These are phyloP conservation scores for Eucalyptus leucophloia DNA, from an alignment of 345 rosid genomes.

Conservation along the genomic window DNA sequence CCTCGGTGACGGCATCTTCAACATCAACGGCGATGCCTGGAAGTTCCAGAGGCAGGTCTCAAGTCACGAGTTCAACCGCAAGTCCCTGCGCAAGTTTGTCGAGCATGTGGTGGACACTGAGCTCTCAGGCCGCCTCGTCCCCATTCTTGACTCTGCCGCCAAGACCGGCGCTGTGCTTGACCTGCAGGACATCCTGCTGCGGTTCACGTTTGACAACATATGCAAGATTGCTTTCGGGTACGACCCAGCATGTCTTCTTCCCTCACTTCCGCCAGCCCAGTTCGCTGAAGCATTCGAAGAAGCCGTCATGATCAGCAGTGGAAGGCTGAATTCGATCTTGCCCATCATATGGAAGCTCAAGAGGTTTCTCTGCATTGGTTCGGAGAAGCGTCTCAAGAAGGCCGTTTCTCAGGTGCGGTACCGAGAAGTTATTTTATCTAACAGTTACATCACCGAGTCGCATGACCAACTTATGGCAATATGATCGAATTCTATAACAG, in stretches of 20 bases:
- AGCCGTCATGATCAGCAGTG: slow-evolving; percentile 13
- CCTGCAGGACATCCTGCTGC: slow-evolving; percentile 43
- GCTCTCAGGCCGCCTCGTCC: slow-evolving; percentile 40
- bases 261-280: slow-evolving; percentile 17
- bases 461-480: not conserved
- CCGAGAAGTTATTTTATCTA: not conserved
- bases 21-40: slow-evolving; percentile 52
- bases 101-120: slow-evolving; percentile 46
- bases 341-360: slow-evolving; percentile 34
- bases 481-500: not conserved
- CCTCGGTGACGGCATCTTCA: slow-evolving; percentile 69
- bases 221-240: slow-evolving; percentile 66
- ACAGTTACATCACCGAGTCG: not conserved
- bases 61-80: slow-evolving; percentile 68
- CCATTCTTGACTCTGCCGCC: slow-evolving; percentile 28
- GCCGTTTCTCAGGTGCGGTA: slow-evolving; percentile 6
- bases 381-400: slow-evolving; percentile 26
- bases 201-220: slow-evolving; percentile 64
- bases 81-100: slow-evolving; percentile 51
- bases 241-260: slow-evolving; percentile 44
- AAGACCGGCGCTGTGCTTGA: slow-evolving; percentile 17
- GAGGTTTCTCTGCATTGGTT: slow-evolving; percentile 24
- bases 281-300: slow-evolving; percentile 43
- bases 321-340: slow-evolving; percentile 9
- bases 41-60: slow-evolving; percentile 63